A percentile compares a stretch with the other conserved stretches of the same genome.
phyloP scores from a whole-genome alignment of 2,329 filamentous ascomycete species.

The Rugonectria rugulosa region DNA sequence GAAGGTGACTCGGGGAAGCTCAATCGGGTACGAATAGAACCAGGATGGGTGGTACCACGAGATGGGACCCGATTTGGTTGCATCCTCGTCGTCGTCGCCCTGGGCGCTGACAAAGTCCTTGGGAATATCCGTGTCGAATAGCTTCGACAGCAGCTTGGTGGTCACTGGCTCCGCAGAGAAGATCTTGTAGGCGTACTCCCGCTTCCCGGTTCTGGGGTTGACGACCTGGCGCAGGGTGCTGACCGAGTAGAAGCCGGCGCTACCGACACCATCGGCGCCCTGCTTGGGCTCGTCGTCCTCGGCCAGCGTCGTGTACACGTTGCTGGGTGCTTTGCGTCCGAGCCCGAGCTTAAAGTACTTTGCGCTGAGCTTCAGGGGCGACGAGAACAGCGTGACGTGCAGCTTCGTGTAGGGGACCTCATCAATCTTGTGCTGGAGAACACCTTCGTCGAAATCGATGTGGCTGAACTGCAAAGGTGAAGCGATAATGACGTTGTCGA shows the following conservation, averaged over 20 bases:
- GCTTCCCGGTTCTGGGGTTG: conserved; percentile 64
- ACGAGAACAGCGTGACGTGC: conserved; percentile 89
- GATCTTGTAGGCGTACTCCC: conserved; percentile 71
- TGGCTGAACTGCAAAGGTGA: conserved; percentile 82
- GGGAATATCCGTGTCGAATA: conserved; percentile 60
- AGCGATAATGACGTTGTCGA: conserved; percentile 85
- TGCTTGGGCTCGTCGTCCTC: conserved; percentile 59
- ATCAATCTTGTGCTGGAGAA: conserved; percentile 76
- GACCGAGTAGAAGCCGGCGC: conserved; percentile 84
- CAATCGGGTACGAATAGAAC: conserved; percentile 87
- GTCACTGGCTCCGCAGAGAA: conserved; percentile 66
- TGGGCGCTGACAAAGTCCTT: conserved; percentile 45
- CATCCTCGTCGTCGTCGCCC: conserved; percentile 44
- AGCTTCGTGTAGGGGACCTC: conserved; percentile 84
- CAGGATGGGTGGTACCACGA: conserved; percentile 80
- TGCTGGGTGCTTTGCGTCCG: conserved; percentile 69
- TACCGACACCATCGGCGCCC: conserved; percentile 69
- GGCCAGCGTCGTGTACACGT: conserved; percentile 83
- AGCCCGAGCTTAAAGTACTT: conserved; percentile 73
- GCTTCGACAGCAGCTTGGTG: conserved; percentile 58
- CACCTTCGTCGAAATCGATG: conserved; percentile 68
- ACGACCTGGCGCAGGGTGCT: conserved; percentile 72
- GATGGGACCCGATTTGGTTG: conserved; percentile 55
- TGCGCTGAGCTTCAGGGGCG: conserved; percentile 74
- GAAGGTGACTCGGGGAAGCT: conserved; percentile 86